Base-by-base conservation (phyloP, 768 basidiomycete species). In the Tubosaeta brunneosetosa region DNA sequence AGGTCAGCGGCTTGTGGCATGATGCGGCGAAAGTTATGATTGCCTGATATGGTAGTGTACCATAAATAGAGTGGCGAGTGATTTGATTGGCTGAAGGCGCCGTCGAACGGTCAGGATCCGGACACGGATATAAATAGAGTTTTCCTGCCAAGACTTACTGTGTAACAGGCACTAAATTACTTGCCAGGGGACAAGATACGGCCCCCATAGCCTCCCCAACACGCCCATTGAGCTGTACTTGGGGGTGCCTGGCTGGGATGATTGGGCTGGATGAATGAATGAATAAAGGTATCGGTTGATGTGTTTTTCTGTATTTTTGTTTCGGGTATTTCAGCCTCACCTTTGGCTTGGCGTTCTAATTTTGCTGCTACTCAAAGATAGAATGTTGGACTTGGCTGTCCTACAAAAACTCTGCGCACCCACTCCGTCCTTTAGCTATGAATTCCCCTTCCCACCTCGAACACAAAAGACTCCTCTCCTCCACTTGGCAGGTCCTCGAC, bases 401-500 rank as follows among this genome's bases (percentile, higher is more conserved):
- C 69, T 72, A 73, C 72, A 74, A 73, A 67, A 69, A 67, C 62
- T 61, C 52, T 62, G 55, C 59, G 56, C 55, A 56, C 57, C 61
- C 47, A 47, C 38, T 36, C 44, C 57, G 44, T 51, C 61, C 53
- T 50, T 44, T 60, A 50, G 49, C 59, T 58, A 73, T 71, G 69
- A 61, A 56, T 56, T 36, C 57, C n/a, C n/a, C n/a, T n/a, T n/a
- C n/a, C 41, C 55, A 61, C 55, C 44, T 51, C 19, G 58, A 57
- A 47, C 61, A 62, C 47, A 66, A 52, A 22, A 55, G 66, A n/a
- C 67, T 80, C 49, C 51, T 77, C 55, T 65, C 71, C 43, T 72
- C 77, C n/a, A 71, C 75, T 19, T 74, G 74, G 70, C 74, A 76
- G 12, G 55, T 73, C 48, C 65, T 79, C 42, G 75, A 79, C 47